Evolutionary conservation across 2,329 filamentous ascomycete genomes (phyloP).

Genomic region (Biscogniauxia sp.): DNA sequence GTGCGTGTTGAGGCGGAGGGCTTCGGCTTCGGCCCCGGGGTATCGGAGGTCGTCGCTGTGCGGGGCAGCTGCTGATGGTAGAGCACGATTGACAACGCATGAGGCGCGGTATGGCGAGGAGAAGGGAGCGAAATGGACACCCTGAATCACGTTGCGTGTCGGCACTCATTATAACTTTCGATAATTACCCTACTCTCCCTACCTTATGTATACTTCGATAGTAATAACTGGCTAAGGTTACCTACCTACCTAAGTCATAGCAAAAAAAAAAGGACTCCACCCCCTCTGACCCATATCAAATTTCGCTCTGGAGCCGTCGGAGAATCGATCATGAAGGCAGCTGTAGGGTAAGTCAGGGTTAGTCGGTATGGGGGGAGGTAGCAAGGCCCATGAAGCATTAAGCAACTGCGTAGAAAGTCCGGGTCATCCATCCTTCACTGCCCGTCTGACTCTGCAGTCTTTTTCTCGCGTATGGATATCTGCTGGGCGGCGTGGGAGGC

Average conservation of each 20-base stretch:
- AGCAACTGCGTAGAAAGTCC: slow-evolving; percentile 34
- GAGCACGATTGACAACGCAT: too few species aligned
- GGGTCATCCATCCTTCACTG: slow-evolving; percentile 18
- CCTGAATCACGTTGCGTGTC: too few species aligned
- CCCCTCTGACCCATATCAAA: not conserved
- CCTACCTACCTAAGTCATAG: too few species aligned
- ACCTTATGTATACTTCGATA: too few species aligned
- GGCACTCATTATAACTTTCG: too few species aligned
- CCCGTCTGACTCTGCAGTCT: slow-evolving; percentile 8
- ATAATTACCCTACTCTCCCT: too few species aligned
- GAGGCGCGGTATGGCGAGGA: too few species aligned
- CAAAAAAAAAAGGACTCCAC: too few species aligned
- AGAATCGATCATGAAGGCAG: slow-evolving; percentile 30
- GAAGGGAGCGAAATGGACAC: too few species aligned
- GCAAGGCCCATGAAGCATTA: not conserved
- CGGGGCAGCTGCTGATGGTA: not conserved
- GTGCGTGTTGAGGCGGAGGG: not conserved
- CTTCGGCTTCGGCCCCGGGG: not conserved
- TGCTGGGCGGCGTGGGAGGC: slow-evolving; percentile 36
- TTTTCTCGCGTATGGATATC: slow-evolving; percentile 28
- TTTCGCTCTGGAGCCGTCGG: slow-evolving; percentile 16
- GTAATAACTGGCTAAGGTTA: too few species aligned
- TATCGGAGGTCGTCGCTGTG: not conserved
- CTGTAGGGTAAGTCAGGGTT: not conserved
- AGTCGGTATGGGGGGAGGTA: too few species aligned